phyloP scores from a whole-genome alignment of 345 rosid genomes.

The Erodium maritimum region DNA sequence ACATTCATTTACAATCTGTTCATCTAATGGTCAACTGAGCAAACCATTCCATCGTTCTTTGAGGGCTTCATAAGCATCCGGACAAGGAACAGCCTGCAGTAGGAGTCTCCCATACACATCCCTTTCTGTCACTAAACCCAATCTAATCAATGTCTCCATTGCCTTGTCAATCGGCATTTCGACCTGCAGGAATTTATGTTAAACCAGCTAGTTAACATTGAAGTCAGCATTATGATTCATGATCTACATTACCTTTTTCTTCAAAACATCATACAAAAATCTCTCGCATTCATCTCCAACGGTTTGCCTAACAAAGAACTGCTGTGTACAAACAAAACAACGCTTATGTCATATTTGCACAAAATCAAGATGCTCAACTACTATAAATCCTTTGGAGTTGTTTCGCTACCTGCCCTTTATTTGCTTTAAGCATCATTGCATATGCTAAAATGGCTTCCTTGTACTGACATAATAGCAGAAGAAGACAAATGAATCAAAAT shows the following conservation, averaged over 20 bases:
- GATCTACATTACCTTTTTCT: conserved; percentile 38
- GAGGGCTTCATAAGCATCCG: conserved; percentile 45
- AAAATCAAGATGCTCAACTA: neutral
- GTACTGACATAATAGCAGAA: conserved; percentile 40
- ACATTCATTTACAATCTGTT: conserved; percentile 11
- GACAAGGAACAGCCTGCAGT: conserved; percentile 46
- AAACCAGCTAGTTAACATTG: neutral
- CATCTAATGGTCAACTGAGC: conserved; percentile 28
- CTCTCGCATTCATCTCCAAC: conserved; percentile 72
- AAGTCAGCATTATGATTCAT: neutral
- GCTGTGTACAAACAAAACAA: conserved; percentile 15
- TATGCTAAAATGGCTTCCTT: conserved; percentile 85
- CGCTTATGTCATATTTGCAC: neutral
- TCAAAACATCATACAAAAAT: conserved; percentile 56
- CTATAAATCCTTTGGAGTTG: neutral
- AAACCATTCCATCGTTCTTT: conserved; percentile 55
- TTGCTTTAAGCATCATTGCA: conserved; percentile 63
- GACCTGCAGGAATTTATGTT: conserved; percentile 43
- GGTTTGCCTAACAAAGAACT: conserved; percentile 32
- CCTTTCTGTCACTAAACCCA: conserved; percentile 55
- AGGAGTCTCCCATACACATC: conserved; percentile 28
- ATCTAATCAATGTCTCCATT: conserved; percentile 42
- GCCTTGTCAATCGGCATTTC: conserved; percentile 85
- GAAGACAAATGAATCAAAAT: neutral
- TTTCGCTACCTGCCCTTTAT: conserved; percentile 48